Evolutionary conservation across 768 basidiomycete genomes (phyloP).

Genomic region (Leucosporidium scottii): DNA sequence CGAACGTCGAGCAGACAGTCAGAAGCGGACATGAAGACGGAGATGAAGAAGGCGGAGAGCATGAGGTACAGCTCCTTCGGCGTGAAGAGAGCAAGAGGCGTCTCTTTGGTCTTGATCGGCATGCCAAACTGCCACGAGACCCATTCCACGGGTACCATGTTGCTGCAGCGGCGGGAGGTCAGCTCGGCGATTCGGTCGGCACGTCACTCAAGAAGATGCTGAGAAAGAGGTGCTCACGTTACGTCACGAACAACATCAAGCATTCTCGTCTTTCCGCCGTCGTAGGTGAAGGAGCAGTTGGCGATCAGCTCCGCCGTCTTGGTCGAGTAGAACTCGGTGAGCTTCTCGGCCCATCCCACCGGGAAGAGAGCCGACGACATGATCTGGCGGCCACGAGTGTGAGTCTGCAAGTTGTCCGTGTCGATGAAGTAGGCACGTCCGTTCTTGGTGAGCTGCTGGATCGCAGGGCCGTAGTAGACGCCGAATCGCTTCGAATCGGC

Average conservation of each 20-base stretch:
- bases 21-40: constrained; percentile 9
- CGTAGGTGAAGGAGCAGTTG: neutral
- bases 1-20: neutral
- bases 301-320: neutral
- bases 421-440: no score
- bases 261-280: constrained; percentile 22
- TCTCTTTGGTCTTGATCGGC: neutral
- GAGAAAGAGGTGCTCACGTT: no score
- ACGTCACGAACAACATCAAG: neutral
- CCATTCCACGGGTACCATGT: neutral
- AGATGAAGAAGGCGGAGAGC: constrained; percentile 14
- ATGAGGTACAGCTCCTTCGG: constrained; percentile 11
- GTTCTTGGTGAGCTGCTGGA: neutral
- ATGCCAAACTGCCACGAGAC: neutral
- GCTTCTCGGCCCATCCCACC: constrained; percentile 1
- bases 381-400: neutral
- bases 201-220: no score
- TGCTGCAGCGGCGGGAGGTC: neutral
- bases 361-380: constrained; percentile 5
- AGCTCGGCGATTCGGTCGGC: no score
- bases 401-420: no score
- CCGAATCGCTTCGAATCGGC: constrained; percentile 2
- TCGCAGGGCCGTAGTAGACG: constrained; percentile 7
- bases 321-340: neutral
- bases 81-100: constrained; percentile 9